These are phyloP conservation scores for Monosporozyma siamensis DNA, from an alignment of 805 yeast species.

Conservation along the genomic window DNA sequence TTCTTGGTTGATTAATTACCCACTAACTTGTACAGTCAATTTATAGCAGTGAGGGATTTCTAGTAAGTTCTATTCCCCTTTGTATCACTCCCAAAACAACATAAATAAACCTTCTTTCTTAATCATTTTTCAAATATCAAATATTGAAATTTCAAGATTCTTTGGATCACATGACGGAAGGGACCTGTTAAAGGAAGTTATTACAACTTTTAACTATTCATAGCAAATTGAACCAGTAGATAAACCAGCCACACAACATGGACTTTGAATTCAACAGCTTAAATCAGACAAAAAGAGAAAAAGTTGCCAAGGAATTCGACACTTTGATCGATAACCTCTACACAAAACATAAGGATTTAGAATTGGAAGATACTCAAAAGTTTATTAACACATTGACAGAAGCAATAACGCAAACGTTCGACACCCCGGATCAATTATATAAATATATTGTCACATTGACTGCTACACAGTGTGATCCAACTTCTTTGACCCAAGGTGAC, in stretches of 20 bases:
- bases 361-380: neutral
- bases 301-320: slow-evolving; percentile 1
- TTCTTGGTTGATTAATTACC: neutral
- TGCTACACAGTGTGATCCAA: neutral
- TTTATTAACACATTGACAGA: neutral
- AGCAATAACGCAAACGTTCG: neutral
- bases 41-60: too few relatives aligned
- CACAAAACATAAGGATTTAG: neutral
- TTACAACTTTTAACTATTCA: too few relatives aligned
- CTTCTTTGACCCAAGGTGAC: neutral
- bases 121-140: too few relatives aligned
- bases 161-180: too few relatives aligned
- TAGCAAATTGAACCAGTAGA: too few relatives aligned
- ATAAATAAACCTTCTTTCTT: too few relatives aligned
- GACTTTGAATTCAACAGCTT: neutral
- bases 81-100: too few relatives aligned
- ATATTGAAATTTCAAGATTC: too few relatives aligned
- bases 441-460: slow-evolving; percentile 38
- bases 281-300: neutral
- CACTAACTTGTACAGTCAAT: too few relatives aligned
- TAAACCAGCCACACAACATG: neutral
- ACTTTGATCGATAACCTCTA: slow-evolving; percentile 1
- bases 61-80: too few relatives aligned
- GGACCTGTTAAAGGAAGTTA: too few relatives aligned
- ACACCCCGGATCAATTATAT: neutral